Base-by-base conservation (phyloP, 352 stramenopile species). In the Pythium aquatile region DNA sequence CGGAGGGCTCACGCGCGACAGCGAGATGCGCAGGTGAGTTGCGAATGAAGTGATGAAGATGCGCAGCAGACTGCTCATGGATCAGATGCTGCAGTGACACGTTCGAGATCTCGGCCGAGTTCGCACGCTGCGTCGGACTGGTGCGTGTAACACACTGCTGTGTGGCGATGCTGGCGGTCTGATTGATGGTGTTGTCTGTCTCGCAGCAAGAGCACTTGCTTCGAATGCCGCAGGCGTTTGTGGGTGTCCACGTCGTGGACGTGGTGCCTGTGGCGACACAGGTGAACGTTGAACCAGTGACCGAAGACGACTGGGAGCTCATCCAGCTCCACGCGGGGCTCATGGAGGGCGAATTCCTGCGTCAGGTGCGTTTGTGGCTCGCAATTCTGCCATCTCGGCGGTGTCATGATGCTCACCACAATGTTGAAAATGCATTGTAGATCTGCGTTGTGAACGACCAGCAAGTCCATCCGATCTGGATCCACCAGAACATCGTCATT, bases 381-480 rank as follows among this genome's bases (percentile, higher is more conserved):
- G 5, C 10, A 14, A 11, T 40, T 40, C 8, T 10, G 3, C 7
- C 8, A 3, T 47, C 24, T 47, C 37, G 37, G 3, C 5, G 14
- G 39, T 24, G 4, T 24, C 39, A 24, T 47, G 14, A 47, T 24
- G 39, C 39, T 47, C 11, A 47, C 17, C 17, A 20, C 37, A 16
- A 40, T 13, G 13, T 47, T 47, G 16, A 3, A 24, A 11, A 2
- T 24, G 39, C 4, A 4, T 2, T 47, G n/a, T 64, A 93, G 84
- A 92, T 92, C 57, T 95, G 85, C 54, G 88, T 96, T 28, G 84
- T 95, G 13, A 94, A 94, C 68, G 77, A 94, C 63, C 88, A 88
- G 58, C 87, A 92, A 76, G 75, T 93, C 59, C 90, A 76, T 56
- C 86, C 89, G 4, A 91, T 93, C 58, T 91, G 81, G 77, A 76